Evolutionary conservation across 225 moss, liverwort and hornwort genomes (phyloP), one percentile per base, ranked within the genome.

Genomic region (Pleurozium schreberi): DNA sequence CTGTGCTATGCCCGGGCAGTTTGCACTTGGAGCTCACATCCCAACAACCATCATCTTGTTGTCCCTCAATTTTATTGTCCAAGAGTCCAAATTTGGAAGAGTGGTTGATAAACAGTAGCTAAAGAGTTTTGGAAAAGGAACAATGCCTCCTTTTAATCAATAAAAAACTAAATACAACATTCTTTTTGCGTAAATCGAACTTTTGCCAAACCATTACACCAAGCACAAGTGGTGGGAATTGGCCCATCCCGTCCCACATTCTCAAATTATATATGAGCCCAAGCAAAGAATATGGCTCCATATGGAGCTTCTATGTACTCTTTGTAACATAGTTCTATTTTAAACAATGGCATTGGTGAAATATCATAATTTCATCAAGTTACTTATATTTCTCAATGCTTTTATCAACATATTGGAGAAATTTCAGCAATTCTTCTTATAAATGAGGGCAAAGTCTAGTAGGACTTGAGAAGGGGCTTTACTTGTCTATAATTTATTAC

Each of bases 1-100:
- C 15, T 14, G 5, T 70, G 8, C 0, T 0, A 0, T 42, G 14
- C 13, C 8, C 0, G 1, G 0, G 3, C 5, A 14, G n/a, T 26
- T 70, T 42, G 14, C 70, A 42, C 9, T 70, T 70, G 3, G 42
- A 42, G 26, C 26, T 70, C 25, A n/a, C n/a, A n/a, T n/a, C n/a
- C n/a, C n/a, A n/a, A n/a, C n/a, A n/a, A 14, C 40, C 26, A 42
- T 42, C 25, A 26, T 70, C 9, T 70, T 70, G 15, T 42, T 0
- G 1, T 42, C 6, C 26, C 1, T 14, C 0, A 14, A 4, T 26
- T 42, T 26, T 70, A 4, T 70, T 70, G 15, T 42, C 0, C 23
- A 4, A 68, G n/a, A 68, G 4, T 68, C 23, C 4, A 68, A n/a
- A n/a, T 68, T 68, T 22, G 2, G 4, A 68, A n/a, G 68, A n/a